These are phyloP conservation scores for Alternaria sp. DNA, from an alignment of 2,329 filamentous ascomycete species.

Conservation along the genomic window DNA sequence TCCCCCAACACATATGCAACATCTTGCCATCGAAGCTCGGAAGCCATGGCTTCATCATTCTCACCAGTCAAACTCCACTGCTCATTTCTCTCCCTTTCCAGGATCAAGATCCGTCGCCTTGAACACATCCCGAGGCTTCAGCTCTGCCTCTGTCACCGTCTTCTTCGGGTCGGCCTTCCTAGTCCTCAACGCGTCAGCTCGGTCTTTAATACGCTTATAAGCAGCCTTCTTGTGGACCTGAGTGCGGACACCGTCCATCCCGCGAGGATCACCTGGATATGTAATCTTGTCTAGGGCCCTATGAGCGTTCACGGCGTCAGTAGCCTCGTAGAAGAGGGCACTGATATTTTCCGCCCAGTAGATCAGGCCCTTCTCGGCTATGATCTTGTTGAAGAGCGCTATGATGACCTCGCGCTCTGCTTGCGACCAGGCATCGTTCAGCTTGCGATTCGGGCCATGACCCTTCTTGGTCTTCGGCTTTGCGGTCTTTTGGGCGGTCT, in stretches of 20 bases:
- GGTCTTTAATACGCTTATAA: too few species aligned
- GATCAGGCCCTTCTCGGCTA: not conserved
- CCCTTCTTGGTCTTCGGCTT: not conserved
- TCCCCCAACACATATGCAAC: too few species aligned
- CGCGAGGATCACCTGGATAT: not conserved
- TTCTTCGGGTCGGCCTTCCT: not conserved
- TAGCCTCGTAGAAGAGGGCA: not conserved
- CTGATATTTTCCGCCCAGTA: not conserved
- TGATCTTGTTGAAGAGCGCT: not conserved
- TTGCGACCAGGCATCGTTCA: accelerated
- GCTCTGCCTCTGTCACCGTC: not conserved
- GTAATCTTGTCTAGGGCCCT: not conserved
- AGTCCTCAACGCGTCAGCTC: not conserved
- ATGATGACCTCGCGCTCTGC: not conserved
- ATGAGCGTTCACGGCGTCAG: not conserved
- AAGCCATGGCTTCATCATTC: too few species aligned
- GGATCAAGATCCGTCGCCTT: not conserved
- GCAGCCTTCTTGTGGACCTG: not conserved
- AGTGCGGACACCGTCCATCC: not conserved
- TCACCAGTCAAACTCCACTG: too few species aligned
- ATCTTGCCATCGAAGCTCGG: too few species aligned
- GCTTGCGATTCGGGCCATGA: not conserved
- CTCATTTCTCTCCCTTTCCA: too few species aligned
- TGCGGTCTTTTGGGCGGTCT: not conserved
- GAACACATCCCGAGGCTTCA: not conserved